A percentile compares a stretch with the other conserved stretches of the same genome.
Conservation (phyloP, 176 grass and related monocot genomes). For the Oryza meridionalis region DNA sequence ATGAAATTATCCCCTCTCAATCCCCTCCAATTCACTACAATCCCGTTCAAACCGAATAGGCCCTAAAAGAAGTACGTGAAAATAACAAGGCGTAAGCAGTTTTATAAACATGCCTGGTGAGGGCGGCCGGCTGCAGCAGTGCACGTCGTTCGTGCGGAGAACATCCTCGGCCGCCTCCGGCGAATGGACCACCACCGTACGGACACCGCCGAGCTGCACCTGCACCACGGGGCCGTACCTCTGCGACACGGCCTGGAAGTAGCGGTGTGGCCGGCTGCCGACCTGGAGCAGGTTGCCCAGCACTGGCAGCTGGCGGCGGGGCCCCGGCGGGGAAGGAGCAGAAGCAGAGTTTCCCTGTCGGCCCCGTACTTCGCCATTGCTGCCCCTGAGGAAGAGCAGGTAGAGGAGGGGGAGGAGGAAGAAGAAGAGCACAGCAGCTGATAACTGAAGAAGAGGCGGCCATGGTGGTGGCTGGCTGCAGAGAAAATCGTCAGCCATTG, state of each 20-base stretch:
- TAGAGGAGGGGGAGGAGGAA: slow-evolving; percentile 5
- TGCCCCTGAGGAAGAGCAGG: not conserved
- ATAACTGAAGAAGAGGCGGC: not conserved
- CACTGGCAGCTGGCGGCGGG: slow-evolving; percentile 14
- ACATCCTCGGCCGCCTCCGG: slow-evolving; percentile 43
- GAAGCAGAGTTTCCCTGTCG: not conserved
- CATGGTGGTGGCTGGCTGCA: not conserved
- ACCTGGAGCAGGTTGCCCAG: slow-evolving; percentile 49
- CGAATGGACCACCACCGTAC: slow-evolving; percentile 33
- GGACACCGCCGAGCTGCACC: slow-evolving; percentile 37
- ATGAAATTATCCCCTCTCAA: too few relatives aligned
- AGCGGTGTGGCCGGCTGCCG: slow-evolving; percentile 43
- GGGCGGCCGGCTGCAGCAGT: slow-evolving; percentile 40
- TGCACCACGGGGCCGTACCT: slow-evolving; percentile 39
- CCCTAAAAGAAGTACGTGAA: too few relatives aligned
- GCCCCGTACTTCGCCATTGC: too few relatives aligned
- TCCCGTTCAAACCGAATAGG: too few relatives aligned
- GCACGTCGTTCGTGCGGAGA: slow-evolving; percentile 36
- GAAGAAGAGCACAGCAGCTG: not conserved
- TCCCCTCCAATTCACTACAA: too few relatives aligned
- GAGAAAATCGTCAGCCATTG: not conserved
- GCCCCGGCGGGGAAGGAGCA: not conserved
- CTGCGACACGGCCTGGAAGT: slow-evolving; percentile 6
- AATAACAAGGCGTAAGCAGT: too few relatives aligned
- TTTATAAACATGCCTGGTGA: slow-evolving; percentile 24